Base-by-base conservation (phyloP, 768 basidiomycete species). In the Rhodotorula toruloides region DNA sequence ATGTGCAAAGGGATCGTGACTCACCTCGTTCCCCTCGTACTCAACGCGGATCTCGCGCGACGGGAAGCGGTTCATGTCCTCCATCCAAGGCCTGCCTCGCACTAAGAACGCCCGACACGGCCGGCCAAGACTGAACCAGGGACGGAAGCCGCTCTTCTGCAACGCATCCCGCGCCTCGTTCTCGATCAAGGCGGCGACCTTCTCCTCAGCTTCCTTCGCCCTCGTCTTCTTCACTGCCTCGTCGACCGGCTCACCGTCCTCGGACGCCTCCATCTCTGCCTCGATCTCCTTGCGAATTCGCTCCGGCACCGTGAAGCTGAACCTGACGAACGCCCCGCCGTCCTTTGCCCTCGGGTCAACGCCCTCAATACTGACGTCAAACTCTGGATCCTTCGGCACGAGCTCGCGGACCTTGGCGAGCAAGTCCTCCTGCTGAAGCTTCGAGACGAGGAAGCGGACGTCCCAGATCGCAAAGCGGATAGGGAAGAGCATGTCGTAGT, bases 21-120 rank as follows among this genome's bases (percentile, higher is more conserved):
- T 82, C 3, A 92, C 79, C 74, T 96, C 92, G 2, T 90, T 87
- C 2, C 94, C 94, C 39, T 94, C 89, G 71, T 94, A 97, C 11
- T 84, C 79, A n/a, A 94, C 83, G 64, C 84, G 84, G 56, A 97
- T 74, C 14, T 87, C 81, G 5, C 81, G 79, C 27, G 88, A 87
- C 0, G 91, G 86, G 76, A 85, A 94, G 58, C 89, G 82, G 63
- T 86, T 81, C 84, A 97, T 85, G 71, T 98, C 94, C 89, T 93
- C 91, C 73, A 81, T 79, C 88, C 89, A 93, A 0, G 91, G 90
- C 10, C 79, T 80, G 2, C 56, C 65, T 85, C 54, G 48, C 34
- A 73, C 72, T 39, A 73, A 32, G 87, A 91, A 7, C 85, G 84
- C 16, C 84, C 84, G 47, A 86, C 48, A 54, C 16, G 49, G 47